A percentile compares a stretch with the other conserved stretches of the same genome.
Evolutionary conservation across 75 land plant genomes (phyloP).

Genomic region (Adiantum capillusveneris): DNA sequence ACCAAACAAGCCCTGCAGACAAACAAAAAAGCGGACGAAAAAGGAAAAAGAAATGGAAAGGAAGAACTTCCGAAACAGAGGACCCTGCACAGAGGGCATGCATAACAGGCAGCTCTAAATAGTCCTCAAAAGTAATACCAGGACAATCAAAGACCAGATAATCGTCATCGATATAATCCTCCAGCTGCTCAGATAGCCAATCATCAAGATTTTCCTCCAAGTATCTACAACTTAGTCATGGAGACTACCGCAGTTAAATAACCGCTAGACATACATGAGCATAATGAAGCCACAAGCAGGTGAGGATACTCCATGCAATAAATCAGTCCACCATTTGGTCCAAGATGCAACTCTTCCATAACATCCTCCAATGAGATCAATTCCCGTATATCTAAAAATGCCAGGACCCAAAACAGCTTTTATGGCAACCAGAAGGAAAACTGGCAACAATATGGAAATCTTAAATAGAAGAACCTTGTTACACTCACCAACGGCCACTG

Average conservation of each 20-base stretch:
- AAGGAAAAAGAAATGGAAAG: too few relatives aligned
- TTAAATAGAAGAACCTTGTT: too few relatives aligned
- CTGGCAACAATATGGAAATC: neutral
- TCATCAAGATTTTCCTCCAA: constrained; percentile 89
- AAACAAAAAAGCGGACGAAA: too few relatives aligned
- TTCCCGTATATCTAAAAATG: constrained; percentile 86
- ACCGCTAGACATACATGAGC: neutral
- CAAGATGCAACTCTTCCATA: constrained; percentile 92
- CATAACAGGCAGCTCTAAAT: too few relatives aligned
- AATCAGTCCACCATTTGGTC: constrained; percentile 93
- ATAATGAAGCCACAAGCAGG: neutral
- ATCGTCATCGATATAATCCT: constrained; percentile 90
- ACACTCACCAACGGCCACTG: constrained; percentile 74
- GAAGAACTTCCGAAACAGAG: too few relatives aligned
- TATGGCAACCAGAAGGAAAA: neutral
- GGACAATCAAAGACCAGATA: constrained; percentile 97
- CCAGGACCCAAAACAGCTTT: too few relatives aligned
- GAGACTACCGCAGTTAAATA: neutral
- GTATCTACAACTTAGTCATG: constrained; percentile 37
- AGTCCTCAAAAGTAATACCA: too few relatives aligned
- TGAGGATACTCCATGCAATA: constrained; percentile 99
- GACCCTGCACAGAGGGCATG: too few relatives aligned
- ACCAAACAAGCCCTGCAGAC: too few relatives aligned
- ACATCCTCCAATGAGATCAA: constrained; percentile 90
- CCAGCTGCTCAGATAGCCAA: constrained; percentile 86